phyloP scores from a whole-genome alignment of 106 monocot genomes.

The Acanthochlamys bracteata region DNA sequence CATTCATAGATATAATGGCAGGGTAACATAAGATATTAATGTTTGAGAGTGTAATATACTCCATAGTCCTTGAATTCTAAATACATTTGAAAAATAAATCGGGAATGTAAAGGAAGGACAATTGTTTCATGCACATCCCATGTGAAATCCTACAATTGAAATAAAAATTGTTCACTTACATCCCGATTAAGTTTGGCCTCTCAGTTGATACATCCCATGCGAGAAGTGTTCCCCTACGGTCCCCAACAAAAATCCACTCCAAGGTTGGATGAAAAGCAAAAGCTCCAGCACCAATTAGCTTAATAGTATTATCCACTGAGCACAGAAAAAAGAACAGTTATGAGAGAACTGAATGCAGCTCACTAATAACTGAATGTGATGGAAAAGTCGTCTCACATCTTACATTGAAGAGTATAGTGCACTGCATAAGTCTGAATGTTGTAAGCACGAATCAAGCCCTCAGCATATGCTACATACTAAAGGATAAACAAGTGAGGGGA shows the following conservation, averaged over 20 bases:
- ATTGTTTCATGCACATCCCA: no score
- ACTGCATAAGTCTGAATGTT: slow-evolving; percentile 98
- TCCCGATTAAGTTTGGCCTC: slow-evolving; percentile 95
- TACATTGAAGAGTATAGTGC: slow-evolving; percentile 87
- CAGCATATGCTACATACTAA: slow-evolving; percentile 95
- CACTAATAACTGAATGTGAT: neutral
- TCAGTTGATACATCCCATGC: slow-evolving; percentile 99
- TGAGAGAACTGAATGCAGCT: no score
- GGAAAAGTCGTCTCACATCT: slow-evolving; percentile 17
- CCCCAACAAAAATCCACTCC: slow-evolving; percentile 97
- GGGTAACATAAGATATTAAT: no score
- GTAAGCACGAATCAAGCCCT: slow-evolving; percentile 96
- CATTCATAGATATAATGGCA: no score
- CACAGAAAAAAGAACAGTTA: slow-evolving; percentile 7
- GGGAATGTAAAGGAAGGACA: no score
- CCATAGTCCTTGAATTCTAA: no score
- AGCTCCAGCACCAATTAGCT: slow-evolving; percentile 86
- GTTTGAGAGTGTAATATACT: no score
- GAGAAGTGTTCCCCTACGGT: slow-evolving; percentile 77
- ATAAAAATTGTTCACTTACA: slow-evolving; percentile 43
- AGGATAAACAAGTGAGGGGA: slow-evolving; percentile 4
- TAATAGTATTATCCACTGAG: slow-evolving; percentile 93
- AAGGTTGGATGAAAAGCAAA: slow-evolving; percentile 97
- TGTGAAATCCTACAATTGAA: no score
- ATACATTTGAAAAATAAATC: no score